Base-by-base conservation (phyloP, 1,284 basidiomycete genomes). In the Ustilago esculenta region DNA sequence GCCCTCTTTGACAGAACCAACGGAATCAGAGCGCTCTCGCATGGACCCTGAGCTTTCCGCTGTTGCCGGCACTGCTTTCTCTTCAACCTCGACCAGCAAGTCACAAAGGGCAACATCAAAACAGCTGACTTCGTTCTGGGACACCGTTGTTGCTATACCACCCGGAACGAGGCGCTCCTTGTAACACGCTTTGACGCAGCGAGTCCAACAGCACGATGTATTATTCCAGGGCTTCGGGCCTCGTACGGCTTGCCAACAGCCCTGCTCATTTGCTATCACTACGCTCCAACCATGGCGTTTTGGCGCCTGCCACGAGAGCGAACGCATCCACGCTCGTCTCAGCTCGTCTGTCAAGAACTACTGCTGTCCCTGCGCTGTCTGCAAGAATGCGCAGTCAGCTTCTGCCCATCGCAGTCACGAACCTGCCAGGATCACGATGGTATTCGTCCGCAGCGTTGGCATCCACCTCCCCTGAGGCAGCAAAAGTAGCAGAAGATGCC, bases 391-490 rank as follows among this genome's bases (percentile, higher is more conserved):
- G 20, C 41, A 3, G 9, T 20, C 14, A 21, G 17, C 12, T 25
- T 8, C 20, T 20, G 23, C 12, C 25, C 27, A 9, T 21, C 44
- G 6, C 20, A n/a, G 27, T 42, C 12, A 23, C 10, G 11, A 30
- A 18, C 27, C 21, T 17, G 6, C 25, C 23, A 8, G 32, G 14
- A 11, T n/a, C 34, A 10, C 48, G 59, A 45, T 65, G 66, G 53
- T 55, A 49, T 11, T 63, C 66, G 3, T 69, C 66, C 11, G 68
- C 68, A 23, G 50, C 68, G 5, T 30, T 66, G 8, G 50, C 57
- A 21, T 66, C 68, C 41, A 66, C 54, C 11, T 66, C 63, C 12
- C 68, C 68, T 23, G 68, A 71, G 21, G 68, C 68, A 23, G 63
- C 63, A 14, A 66, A 65, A 23, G 68, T 71, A 9, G 68, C 63